Percentiles rank a stretch among this genome's conserved stretches.
phyloP scores from a whole-genome alignment of 2,329 filamentous ascomycete species.

The Alternaria tenuissima region DNA sequence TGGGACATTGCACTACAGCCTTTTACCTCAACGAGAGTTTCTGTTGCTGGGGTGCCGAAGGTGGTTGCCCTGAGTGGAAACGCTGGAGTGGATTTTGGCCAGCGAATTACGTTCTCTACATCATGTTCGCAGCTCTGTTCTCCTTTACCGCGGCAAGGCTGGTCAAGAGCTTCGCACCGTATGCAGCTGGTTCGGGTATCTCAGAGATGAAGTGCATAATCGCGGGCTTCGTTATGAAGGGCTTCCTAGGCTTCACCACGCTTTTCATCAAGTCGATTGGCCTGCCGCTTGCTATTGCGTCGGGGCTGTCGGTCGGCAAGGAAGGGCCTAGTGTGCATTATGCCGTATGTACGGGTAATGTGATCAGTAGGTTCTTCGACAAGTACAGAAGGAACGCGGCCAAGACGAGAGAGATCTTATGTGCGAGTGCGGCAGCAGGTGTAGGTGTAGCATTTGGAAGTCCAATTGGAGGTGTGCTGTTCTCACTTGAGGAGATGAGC shows the following conservation, averaged over 20 bases:
- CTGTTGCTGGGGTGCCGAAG: constrained; percentile 96
- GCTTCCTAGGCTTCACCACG: constrained; percentile 91
- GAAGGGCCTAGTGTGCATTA: constrained; percentile 99
- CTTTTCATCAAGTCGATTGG: constrained; percentile 93
- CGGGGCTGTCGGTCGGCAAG: constrained; percentile 92
- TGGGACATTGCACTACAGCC: constrained; percentile 92
- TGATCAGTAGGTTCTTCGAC: constrained; percentile 89
- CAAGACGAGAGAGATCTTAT: constrained; percentile 94
- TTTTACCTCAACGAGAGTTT: constrained; percentile 98
- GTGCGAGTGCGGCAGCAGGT: constrained; percentile 91
- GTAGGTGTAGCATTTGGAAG: constrained; percentile 97
- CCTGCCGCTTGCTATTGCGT: constrained; percentile 89
- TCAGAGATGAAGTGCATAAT: constrained; percentile 99
- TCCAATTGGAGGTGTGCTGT: constrained; percentile 94
- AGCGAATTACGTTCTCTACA: constrained; percentile 87
- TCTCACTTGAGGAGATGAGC: constrained; percentile 98
- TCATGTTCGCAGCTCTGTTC: constrained; percentile 83
- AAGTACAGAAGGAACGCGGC: constrained; percentile 93
- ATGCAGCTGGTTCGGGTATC: constrained; percentile 95
- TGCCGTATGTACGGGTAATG: constrained; percentile 95
- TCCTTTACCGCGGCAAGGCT: constrained; percentile 82
- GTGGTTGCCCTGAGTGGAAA: constrained; percentile 88
- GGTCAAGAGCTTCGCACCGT: constrained; percentile 91
- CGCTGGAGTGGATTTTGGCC: constrained; percentile 81
- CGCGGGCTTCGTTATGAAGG: constrained; percentile 98